Percentiles rank a stretch among this genome's conserved stretches.
Evolutionary conservation across 2,329 filamentous ascomycete species (phyloP).

Genomic region (Arthrobotrys sphaeroides): DNA sequence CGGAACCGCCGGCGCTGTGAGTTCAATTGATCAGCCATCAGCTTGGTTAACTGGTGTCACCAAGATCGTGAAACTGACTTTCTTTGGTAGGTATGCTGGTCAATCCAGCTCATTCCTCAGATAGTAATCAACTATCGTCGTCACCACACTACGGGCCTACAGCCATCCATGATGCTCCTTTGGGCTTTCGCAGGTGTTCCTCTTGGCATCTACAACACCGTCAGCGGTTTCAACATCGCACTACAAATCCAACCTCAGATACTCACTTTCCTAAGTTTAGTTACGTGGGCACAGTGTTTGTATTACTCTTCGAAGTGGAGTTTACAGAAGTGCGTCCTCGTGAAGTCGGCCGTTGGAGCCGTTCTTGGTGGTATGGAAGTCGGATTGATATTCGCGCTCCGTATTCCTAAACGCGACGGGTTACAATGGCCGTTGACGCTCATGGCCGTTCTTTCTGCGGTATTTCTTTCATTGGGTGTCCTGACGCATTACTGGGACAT

Average conservation of each 20-base stretch:
- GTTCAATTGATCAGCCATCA: too few relatives aligned
- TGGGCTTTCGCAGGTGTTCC: slow-evolving; percentile 75
- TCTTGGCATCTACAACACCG: slow-evolving; percentile 67
- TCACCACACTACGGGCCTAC: slow-evolving; percentile 72
- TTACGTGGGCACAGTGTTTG: slow-evolving; percentile 64
- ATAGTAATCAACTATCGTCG: slow-evolving; percentile 74
- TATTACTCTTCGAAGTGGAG: slow-evolving; percentile 69
- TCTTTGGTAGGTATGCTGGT: slow-evolving; percentile 68
- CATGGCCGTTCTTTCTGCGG: slow-evolving; percentile 73
- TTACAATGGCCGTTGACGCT: slow-evolving; percentile 71
- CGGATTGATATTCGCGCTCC: slow-evolving; percentile 69
- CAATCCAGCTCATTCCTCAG: slow-evolving; percentile 74
- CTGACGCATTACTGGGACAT: slow-evolving; percentile 76
- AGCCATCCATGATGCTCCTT: slow-evolving; percentile 76
- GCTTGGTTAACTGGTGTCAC: too few relatives aligned
- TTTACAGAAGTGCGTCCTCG: slow-evolving; percentile 64
- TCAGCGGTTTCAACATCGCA: slow-evolving; percentile 63
- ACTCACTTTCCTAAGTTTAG: slow-evolving; percentile 62
- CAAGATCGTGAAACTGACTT: slow-evolving; percentile 10
- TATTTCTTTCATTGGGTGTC: slow-evolving; percentile 72
- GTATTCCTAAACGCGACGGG: slow-evolving; percentile 63
- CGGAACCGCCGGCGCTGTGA: slow-evolving; percentile 69
- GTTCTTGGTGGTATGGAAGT: slow-evolving; percentile 70
- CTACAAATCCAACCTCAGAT: slow-evolving; percentile 64
- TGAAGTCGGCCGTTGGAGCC: slow-evolving; percentile 66